Percentiles rank a stretch among this genome's conserved stretches.
phyloP scores from a whole-genome alignment of 129 eudicot genomes.

The Mikania micrantha region DNA sequence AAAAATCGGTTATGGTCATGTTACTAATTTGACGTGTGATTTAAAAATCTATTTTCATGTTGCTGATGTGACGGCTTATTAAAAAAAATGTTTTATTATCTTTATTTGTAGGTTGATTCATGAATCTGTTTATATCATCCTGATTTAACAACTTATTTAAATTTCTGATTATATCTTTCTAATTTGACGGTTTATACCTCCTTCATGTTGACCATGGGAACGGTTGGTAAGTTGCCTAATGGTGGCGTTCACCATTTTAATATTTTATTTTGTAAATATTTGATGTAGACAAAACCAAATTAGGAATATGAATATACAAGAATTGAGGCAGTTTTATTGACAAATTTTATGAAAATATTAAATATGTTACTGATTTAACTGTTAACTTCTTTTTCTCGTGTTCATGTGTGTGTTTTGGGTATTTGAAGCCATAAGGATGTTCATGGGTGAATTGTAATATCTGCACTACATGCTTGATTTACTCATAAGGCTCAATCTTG shows the following conservation, averaged over 20 bases:
- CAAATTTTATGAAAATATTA: not conserved
- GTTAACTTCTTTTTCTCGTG: not conserved
- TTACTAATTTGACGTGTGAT: not conserved
- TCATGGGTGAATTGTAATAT: not conserved
- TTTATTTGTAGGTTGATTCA: too few species aligned
- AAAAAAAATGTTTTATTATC: too few species aligned
- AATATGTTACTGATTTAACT: not conserved
- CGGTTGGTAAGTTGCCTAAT: too few species aligned
- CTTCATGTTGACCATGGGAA: too few species aligned
- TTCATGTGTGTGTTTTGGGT: not conserved
- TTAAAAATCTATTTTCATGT: too few species aligned
- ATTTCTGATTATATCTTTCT: not conserved
- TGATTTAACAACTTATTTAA: not conserved
- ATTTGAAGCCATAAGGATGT: not conserved
- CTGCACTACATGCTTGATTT: too few species aligned
- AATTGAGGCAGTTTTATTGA: not conserved
- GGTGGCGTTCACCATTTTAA: too few species aligned
- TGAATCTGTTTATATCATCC: not conserved
- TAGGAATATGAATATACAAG: not conserved
- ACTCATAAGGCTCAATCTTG: too few species aligned
- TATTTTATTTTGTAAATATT: not conserved
- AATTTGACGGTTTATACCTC: too few species aligned
- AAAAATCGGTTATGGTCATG: not conserved
- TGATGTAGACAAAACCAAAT: not conserved
- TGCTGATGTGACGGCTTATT: too few species aligned